A percentile compares a stretch with the other conserved stretches of the same genome.
Conservation (phyloP, 1,284 basidiomycete genomes). For the Leccinum solheimii region DNA sequence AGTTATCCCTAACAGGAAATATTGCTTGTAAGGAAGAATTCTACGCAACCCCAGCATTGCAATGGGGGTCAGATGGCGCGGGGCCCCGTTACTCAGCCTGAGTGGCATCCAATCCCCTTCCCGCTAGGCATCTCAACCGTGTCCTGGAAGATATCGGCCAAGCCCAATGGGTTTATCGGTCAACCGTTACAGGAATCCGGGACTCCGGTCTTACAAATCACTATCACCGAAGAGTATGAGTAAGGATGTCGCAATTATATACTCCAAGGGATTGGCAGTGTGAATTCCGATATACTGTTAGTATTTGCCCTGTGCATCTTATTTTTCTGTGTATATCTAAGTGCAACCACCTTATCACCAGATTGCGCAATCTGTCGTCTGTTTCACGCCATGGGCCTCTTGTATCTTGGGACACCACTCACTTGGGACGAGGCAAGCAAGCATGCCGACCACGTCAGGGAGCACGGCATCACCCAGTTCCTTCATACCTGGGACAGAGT, state of each 20-base stretch:
- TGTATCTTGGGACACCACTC: slow-evolving; percentile 93
- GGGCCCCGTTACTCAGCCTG: neutral
- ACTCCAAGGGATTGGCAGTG: neutral
- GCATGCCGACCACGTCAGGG: slow-evolving; percentile 87
- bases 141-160: neutral
- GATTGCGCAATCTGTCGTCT: slow-evolving; percentile 15
- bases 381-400: slow-evolving; percentile 75
- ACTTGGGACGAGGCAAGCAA: slow-evolving; percentile 89
- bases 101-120: neutral
- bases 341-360: neutral
- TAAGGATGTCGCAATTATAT: slow-evolving; percentile 15
- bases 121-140: neutral
- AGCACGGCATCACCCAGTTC: slow-evolving; percentile 95
- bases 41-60: neutral
- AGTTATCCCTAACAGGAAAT: neutral
- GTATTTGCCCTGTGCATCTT: neutral
- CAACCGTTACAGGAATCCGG: neutral
- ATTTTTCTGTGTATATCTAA: neutral
- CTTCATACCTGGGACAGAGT: slow-evolving; percentile 89
- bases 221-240: slow-evolving; percentile 16
- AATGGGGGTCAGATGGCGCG: neutral
- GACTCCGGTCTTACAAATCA: slow-evolving; percentile 23
- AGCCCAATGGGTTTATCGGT: neutral
- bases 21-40: neutral
- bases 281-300: neutral